Evolutionary conservation across 805 yeast genomes (phyloP), one percentile per base, ranked within the genome.

Genomic region (Candida quercuum): DNA sequence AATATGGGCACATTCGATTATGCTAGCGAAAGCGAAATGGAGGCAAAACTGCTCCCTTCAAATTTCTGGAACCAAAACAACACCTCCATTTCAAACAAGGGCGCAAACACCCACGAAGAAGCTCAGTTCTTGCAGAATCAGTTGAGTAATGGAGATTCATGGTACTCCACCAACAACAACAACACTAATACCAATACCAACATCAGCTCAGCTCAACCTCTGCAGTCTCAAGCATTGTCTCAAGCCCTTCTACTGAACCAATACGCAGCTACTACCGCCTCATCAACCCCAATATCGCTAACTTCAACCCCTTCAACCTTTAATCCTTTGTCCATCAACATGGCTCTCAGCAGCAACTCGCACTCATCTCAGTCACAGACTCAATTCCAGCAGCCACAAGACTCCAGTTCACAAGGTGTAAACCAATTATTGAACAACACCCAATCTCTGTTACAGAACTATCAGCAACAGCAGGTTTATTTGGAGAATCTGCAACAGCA

Each of bases 1-100:
- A 21, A 11, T 21, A 28, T 22, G 21, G 29, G 23, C 30, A 25
- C 28, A 7, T 13, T 7, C 8, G 36, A 39, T 43, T 30, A 43
- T 35, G 31, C 37, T 48, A 25, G 54, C 42, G 46, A 57, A 50
- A 21, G 34, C 12, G 42, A 43, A 37, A 33, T 39, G 36, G 51
- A 48, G 39, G 30, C 47, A 17, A 64, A 56, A 39, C 52, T 61
- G 22, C 56, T 62, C 40, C 63, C 66, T 12, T 40, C 46, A 19
- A 63, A 61, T 38, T 47, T 62, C 42, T 63, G 55, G 55, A 26
- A 26, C 27, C 27, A 24, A 24, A 24, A 24, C n/a, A n/a, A n/a
- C n/a, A n/a, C 13, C 27, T 12, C 14, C 27, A 24, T 12, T 24
- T 11, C 7, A 24, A 18, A 6, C 20, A 19, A 18, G 13, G 9